phyloP scores from a whole-genome alignment of 2,329 filamentous ascomycete genomes.

The Penicillium sp. region DNA sequence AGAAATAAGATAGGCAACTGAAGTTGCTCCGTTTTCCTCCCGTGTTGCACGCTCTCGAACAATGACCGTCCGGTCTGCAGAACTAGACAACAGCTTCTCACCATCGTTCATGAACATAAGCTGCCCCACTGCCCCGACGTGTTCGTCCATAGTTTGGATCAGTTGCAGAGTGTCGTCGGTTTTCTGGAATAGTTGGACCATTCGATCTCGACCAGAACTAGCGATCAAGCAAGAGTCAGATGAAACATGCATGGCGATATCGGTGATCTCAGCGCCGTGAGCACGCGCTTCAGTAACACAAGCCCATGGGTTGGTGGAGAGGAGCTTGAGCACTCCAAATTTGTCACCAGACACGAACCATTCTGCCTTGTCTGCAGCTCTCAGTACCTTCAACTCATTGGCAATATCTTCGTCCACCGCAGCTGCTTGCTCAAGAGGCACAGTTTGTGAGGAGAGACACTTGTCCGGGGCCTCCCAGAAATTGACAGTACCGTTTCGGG shows the following conservation, averaged over 20 bases:
- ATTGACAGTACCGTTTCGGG: slow-evolving; percentile 73
- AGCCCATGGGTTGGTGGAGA: slow-evolving; percentile 54
- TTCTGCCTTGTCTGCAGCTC: slow-evolving; percentile 60
- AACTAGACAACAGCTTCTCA: slow-evolving; percentile 75
- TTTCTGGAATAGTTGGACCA: slow-evolving; percentile 81
- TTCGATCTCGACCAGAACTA: slow-evolving; percentile 83
- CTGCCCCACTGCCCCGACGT: slow-evolving; percentile 79
- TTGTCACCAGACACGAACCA: slow-evolving; percentile 82
- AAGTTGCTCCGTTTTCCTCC: slow-evolving; percentile 54
- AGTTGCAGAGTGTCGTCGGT: slow-evolving; percentile 65
- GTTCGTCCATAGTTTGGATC: slow-evolving; percentile 88
- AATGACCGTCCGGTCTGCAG: slow-evolving; percentile 82
- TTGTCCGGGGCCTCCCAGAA: slow-evolving; percentile 79
- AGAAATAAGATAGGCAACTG: slow-evolving; percentile 73
- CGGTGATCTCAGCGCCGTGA: slow-evolving; percentile 81
- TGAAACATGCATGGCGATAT: slow-evolving; percentile 70
- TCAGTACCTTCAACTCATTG: slow-evolving; percentile 61
- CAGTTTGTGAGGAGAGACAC: slow-evolving; percentile 62
- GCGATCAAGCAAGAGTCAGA: slow-evolving; percentile 68
- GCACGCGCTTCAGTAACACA: slow-evolving; percentile 75
- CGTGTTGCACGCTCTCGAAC: slow-evolving; percentile 75
- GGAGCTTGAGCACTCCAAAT: slow-evolving; percentile 68
- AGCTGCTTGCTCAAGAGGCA: slow-evolving; percentile 66
- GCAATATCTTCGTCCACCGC: slow-evolving; percentile 43
- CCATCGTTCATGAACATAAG: slow-evolving; percentile 74